Evolutionary conservation across 2,329 filamentous ascomycete genomes (phyloP), one percentile per base, ranked within the genome.

Genomic region (Cladobotryum protrusum): DNA sequence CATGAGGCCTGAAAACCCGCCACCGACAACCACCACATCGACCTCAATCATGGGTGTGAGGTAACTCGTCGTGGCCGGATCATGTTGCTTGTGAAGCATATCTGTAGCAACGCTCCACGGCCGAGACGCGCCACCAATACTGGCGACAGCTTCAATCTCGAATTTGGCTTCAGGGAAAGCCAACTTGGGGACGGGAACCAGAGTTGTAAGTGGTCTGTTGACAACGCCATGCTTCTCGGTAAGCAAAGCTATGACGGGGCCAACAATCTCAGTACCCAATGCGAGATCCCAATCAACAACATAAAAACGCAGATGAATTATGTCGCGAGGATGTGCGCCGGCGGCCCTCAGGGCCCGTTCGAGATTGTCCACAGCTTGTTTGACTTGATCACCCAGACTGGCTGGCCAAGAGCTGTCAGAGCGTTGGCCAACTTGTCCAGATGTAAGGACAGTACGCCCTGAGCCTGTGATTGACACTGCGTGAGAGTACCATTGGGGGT

Each of bases 1-100:
- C 29, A 62, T 54, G 13, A 71, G 63, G 14, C 65, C 69, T 14
- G 62, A 63, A 13, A 73, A 59, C 5, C 75, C 75, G 0, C 71
- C 74, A 3, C 75, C 75, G 15, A 77, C 57, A 11, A 78, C 59
- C 24, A 29, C 24, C 7, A 29, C 24, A 29, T 29, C 24, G 6
- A 29, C 24, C 24, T 29, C 24, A 29, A 29, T 29, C 2, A 2
- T 29, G 24, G 24, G 24, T 29, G 24, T 8, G 24, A 29, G 24
- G 6, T 29, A 9, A 8, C 24, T 6, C 11, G 24, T 29, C 24
- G 24, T 29, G 24, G 11, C 6, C 11, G 24, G 24, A 29, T 29
- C 24, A 29, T 6, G 24, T 8, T 29, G 24, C 24, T 29, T 29
- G 24, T 29, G 24, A 8, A 29, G 7, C 24, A 29, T 29, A 9